Conservation (phyloP, 73 alveolate species). For the Uronychia setigera region DNA sequence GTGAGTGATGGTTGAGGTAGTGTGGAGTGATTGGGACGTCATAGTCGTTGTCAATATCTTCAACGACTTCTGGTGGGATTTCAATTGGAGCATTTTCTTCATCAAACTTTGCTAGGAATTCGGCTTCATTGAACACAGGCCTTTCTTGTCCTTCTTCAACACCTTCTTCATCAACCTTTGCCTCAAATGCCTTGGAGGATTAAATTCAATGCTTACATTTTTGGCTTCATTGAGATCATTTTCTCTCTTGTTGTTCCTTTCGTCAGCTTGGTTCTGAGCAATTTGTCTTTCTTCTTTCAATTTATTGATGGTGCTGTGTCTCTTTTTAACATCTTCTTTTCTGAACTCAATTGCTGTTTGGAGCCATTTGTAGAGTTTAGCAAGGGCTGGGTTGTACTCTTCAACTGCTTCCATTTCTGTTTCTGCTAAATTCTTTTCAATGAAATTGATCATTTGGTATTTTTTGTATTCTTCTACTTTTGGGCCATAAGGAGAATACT, state of each 20-base stretch:
- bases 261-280: conserved; percentile 18
- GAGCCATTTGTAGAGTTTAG: conserved; percentile 41
- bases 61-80: conserved; percentile 64
- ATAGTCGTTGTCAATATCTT: conserved; percentile 63
- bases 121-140: conserved; percentile 45
- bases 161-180: conserved; percentile 13
- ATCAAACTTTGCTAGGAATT: conserved; percentile 44
- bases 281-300: conserved; percentile 39
- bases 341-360: conserved; percentile 47
- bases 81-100: conserved; percentile 39
- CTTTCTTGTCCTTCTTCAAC: conserved; percentile 21
- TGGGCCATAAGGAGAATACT: conserved; percentile 50
- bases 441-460: conserved; percentile 45
- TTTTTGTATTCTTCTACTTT: conserved; percentile 28
- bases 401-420: conserved; percentile 56
- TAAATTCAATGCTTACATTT: conserved; percentile 11
- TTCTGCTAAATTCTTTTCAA: conserved; percentile 30
- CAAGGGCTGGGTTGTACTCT: conserved; percentile 42
- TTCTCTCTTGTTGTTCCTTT: conserved; percentile 26
- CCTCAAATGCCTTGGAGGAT: conserved; percentile 22
- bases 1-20: no score
- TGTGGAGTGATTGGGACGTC: no score
- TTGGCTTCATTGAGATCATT: conserved; percentile 10
- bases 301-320: conserved; percentile 19
- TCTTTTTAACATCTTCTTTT: conserved; percentile 38